These are phyloP conservation scores for Plectranthus barbatus DNA, from an alignment of 257 asterid genomes.

Conservation along the genomic window DNA sequence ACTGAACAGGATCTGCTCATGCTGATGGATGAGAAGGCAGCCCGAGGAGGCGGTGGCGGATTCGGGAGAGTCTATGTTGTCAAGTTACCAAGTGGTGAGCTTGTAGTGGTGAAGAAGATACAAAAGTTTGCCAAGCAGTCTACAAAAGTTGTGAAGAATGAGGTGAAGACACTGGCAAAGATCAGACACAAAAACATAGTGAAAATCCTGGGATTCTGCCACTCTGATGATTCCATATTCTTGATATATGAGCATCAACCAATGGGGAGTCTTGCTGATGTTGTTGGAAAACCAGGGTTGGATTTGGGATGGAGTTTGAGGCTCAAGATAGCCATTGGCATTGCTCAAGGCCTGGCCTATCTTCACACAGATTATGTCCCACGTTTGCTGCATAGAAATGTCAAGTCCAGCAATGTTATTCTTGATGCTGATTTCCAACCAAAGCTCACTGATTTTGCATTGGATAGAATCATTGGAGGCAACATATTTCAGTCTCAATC, in stretches of 20 bases:
- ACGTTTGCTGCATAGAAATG: constrained; percentile 59
- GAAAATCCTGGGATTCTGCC: constrained; percentile 73
- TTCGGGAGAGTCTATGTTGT: constrained; percentile 63
- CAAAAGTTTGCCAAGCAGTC: constrained; percentile 38
- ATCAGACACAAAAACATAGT: constrained; percentile 65
- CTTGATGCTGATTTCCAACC: constrained; percentile 70
- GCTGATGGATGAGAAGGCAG: constrained; percentile 59
- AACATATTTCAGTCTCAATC: constrained; percentile 38
- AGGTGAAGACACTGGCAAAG: constrained; percentile 69
- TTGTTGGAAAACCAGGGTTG: constrained; percentile 35
- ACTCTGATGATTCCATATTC: constrained; percentile 46
- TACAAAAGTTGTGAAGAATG: constrained; percentile 49
- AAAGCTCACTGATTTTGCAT: constrained; percentile 62
- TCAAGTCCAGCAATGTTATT: constrained; percentile 64
- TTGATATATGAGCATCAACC: constrained; percentile 65
- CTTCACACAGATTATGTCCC: constrained; percentile 73
- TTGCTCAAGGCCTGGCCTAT: constrained; percentile 81
- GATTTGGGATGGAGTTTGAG: constrained; percentile 53
- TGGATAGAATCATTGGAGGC: constrained; percentile 62
- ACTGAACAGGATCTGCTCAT: constrained; percentile 55
- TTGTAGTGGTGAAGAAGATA: constrained; percentile 60
- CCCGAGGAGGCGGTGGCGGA: constrained; percentile 41
- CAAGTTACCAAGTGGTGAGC: constrained; percentile 69
- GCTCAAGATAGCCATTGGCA: constrained; percentile 59
- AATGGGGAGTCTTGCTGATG: constrained; percentile 70